Percentiles rank a stretch among this genome's conserved stretches.
Conservation (phyloP, 2,329 filamentous ascomycete species). For the Fusarium albosuccineum region DNA sequence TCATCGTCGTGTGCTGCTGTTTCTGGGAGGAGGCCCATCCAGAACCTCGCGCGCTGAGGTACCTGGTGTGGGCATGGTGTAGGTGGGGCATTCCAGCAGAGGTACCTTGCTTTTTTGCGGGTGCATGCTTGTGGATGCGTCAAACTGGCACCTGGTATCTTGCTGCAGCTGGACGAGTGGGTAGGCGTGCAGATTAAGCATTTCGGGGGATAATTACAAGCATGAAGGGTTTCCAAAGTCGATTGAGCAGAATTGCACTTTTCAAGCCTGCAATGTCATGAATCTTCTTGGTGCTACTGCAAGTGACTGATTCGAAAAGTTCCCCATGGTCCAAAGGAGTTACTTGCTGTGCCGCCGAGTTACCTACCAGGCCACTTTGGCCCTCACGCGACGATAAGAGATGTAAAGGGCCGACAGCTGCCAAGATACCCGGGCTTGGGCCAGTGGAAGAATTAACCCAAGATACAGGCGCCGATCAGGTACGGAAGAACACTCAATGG, state of each 20-base stretch:
- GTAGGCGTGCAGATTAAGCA: slow-evolving; percentile 12
- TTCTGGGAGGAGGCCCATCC: slow-evolving; percentile 19
- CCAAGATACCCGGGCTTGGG: slow-evolving; percentile 31
- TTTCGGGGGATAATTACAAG: slow-evolving; percentile 2
- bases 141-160: slow-evolving; percentile 40
- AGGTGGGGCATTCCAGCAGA: slow-evolving; percentile 32
- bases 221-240: background rate
- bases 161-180: slow-evolving; percentile 22
- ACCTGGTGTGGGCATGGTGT: slow-evolving; percentile 13
- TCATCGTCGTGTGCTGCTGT: slow-evolving; percentile 42
- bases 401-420: slow-evolving; percentile 37
- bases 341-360: background rate
- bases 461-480: slow-evolving; percentile 42
- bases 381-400: slow-evolving; percentile 31
- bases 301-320: background rate
- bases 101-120: slow-evolving; percentile 35
- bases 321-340: background rate
- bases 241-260: background rate
- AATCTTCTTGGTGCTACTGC: too few relatives aligned
- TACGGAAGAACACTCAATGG: slow-evolving; percentile 42
- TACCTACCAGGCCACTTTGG: slow-evolving; percentile 16
- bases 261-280: background rate
- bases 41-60: slow-evolving; percentile 13
- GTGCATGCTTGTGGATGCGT: slow-evolving; percentile 20
- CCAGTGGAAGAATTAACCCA: slow-evolving; percentile 23